phyloP scores from a whole-genome alignment of 371 early-diverging fungal species.

The Encephalitozoon cuniculi region DNA sequence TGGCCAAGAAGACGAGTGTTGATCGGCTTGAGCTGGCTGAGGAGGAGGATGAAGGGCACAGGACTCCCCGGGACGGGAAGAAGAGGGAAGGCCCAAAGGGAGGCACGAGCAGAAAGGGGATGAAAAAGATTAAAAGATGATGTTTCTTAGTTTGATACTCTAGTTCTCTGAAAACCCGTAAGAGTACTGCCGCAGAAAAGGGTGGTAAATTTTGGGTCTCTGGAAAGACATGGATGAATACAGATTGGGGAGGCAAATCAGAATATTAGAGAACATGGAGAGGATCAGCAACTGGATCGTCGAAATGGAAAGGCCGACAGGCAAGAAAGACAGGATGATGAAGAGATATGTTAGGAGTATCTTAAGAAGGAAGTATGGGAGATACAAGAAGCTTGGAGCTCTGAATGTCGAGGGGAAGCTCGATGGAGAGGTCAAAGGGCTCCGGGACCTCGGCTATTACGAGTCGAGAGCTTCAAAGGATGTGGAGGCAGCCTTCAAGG shows the following conservation, averaged over 20 bases:
- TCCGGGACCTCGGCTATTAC: neutral
- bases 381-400: neutral
- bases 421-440: neutral
- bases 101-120: neutral
- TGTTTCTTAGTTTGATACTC: neutral
- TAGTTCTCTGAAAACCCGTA: too few species aligned
- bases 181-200: neutral
- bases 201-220: neutral
- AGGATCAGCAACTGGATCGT: neutral
- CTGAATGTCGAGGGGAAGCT: neutral
- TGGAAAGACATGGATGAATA: neutral
- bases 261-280: constrained; percentile 2
- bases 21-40: constrained; percentile 65
- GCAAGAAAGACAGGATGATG: neutral
- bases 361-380: neutral
- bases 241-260: neutral
- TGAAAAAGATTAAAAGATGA: constrained; percentile 17
- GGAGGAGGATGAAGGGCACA: neutral
- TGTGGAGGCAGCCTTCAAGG: neutral
- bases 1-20: constrained; percentile 41
- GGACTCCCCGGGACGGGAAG: neutral
- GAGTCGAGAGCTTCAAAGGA: neutral
- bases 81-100: neutral
- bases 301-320: neutral
- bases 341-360: neutral